Evolutionary conservation across 495 filamentous ascomycete genomes (phyloP).

Genomic region (Annulohypoxylon stygium): DNA sequence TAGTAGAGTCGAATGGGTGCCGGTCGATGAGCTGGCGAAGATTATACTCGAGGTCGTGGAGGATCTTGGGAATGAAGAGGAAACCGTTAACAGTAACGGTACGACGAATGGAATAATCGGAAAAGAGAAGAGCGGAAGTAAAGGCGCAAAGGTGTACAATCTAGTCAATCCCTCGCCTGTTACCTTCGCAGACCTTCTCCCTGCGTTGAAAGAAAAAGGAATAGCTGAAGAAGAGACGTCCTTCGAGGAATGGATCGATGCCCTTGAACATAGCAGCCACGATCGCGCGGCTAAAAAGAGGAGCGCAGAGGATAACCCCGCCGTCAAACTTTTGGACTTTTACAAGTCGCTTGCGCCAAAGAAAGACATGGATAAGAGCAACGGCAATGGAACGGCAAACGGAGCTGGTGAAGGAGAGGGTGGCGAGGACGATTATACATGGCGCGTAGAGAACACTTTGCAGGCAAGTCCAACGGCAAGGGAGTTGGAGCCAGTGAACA

Average conservation of each 20-base stretch:
- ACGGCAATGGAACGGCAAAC: neutral
- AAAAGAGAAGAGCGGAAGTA: conserved; percentile 4
- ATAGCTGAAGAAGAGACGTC: conserved; percentile 26
- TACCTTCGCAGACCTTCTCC: conserved; percentile 37
- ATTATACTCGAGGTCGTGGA: conserved; percentile 46
- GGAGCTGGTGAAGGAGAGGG: neutral
- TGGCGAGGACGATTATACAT: conserved; percentile 32
- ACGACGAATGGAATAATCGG: neutral
- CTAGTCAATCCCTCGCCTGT: conserved; percentile 44
- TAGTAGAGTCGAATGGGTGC: conserved; percentile 47
- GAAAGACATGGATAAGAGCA: neutral
- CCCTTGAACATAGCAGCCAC: conserved; percentile 42
- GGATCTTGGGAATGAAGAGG: conserved; percentile 17
- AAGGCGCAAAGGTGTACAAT: conserved; percentile 44
- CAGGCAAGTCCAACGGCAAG: conserved; percentile 45
- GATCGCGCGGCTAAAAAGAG: conserved; percentile 25
- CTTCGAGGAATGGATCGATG: conserved; percentile 42
- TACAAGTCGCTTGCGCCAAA: conserved; percentile 41
- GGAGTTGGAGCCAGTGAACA: conserved; percentile 40
- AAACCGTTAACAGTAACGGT: neutral
- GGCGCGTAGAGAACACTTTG: conserved; percentile 41
- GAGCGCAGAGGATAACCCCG: conserved; percentile 40
- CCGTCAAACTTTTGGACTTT: conserved; percentile 46
- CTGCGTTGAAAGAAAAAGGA: conserved; percentile 36
- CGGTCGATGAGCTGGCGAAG: conserved; percentile 42